These are phyloP conservation scores for Allomyces javanicus DNA, from an alignment of 192 early-diverging fungal genomes.

Conservation along the genomic window DNA sequence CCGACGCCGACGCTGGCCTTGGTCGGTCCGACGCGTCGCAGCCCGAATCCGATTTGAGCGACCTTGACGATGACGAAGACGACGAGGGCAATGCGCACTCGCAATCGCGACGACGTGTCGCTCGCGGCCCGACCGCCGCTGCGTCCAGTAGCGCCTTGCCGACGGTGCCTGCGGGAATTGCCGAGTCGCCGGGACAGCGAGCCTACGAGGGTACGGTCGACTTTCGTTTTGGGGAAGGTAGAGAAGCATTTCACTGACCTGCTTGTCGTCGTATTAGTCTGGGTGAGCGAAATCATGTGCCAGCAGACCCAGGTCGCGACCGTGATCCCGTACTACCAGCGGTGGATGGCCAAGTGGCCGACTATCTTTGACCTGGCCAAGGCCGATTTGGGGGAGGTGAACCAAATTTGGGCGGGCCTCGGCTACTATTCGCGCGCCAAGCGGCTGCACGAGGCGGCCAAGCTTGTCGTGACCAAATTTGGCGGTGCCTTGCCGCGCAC, in stretches of 20 bases:
- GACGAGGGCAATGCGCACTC: too few species aligned
- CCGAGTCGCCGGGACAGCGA: constrained; percentile 16
- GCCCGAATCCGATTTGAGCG: too few species aligned
- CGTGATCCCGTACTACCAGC: constrained; percentile 43
- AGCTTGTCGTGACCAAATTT: constrained; percentile 27
- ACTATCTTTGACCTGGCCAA: constrained; percentile 44
- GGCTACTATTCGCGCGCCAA: constrained; percentile 57
- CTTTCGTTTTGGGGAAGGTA: neutral
- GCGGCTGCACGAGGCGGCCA: constrained; percentile 44
- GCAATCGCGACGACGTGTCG: too few species aligned
- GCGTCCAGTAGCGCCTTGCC: too few species aligned
- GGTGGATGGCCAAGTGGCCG: constrained; percentile 50
- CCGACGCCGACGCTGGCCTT: too few species aligned
- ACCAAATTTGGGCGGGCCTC: constrained; percentile 49
- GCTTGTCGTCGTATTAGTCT: constrained; percentile 18
- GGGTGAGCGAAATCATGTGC: constrained; percentile 71
- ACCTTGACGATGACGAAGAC: too few species aligned
- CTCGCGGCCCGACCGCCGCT: too few species aligned
- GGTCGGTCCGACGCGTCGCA: too few species aligned
- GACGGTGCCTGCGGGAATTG: neutral
- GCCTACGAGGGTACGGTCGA: constrained; percentile 24
- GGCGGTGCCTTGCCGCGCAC: constrained; percentile 35
- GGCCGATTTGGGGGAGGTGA: constrained; percentile 24
- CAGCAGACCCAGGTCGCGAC: constrained; percentile 62
- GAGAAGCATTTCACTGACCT: neutral